Base-by-base conservation (phyloP, 129 eudicot genomes). In the Escallonia rubra region DNA sequence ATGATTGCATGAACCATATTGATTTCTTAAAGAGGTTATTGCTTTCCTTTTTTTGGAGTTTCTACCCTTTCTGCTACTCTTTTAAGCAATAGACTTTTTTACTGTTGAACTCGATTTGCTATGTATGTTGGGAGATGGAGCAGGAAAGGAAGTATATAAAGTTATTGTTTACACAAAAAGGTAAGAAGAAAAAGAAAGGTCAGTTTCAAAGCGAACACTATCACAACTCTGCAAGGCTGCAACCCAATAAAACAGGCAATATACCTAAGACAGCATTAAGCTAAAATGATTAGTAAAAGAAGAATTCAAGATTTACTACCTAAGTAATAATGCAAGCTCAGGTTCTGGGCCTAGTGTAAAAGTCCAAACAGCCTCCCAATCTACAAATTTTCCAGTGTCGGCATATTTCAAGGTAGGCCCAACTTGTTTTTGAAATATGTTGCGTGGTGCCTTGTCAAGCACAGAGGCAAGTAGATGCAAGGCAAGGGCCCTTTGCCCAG, bases 281-380 rank as follows among this genome's bases (percentile, higher is more conserved):
- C 15, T 13, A 34, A 11, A 61, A 42, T 3, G 11, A 13, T 8
- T 3, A 49, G 6, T 10, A 42, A 56, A 11, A 61, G 12, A 15
- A 43, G 57, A 10, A 53, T 41, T 57, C 10, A 34, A 72, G 43
- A 53, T 42, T 71, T 43, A 23, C 1, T 23, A 78, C 99, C 99
- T 85, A 46, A 94, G 94, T 38, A 86, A 72, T 76, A 94, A 81
- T 41, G 89, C 97, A 67, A 94, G 97, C 78, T 94, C 99, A 41
- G 99, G 96, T 67, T 94, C 99, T 46, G 99, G 99, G 48, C 99
- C 99, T 62, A 94, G 82, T 5, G 88, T 80, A 79, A 82, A 94
- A 63, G 99, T 90, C 99, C 99, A 94, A 51, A 94, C 72, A 70
- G 99, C 99, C 76, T 83, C 97, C 96, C 97, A 94, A 77, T 94